Evolutionary conservation across 2,329 filamentous ascomycete species (phyloP).

Genomic region (Epichloe glyceriae): DNA sequence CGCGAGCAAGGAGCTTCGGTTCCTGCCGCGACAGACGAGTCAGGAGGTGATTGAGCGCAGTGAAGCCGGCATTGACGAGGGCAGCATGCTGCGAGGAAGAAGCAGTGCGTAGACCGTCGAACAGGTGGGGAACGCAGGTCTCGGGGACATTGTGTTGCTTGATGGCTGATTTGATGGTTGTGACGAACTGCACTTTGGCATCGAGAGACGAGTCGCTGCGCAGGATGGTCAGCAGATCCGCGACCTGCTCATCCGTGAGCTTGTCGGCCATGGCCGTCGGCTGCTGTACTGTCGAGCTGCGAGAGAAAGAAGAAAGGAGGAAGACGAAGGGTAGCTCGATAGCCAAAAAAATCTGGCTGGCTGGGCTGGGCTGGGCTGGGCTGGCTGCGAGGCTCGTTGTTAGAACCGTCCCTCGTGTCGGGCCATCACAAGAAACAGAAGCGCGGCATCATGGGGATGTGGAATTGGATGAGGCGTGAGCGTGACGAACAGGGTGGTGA

Average conservation of each 20-base stretch:
- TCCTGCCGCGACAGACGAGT: conserved; percentile 80
- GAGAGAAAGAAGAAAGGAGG: neutral
- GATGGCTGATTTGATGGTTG: conserved; percentile 70
- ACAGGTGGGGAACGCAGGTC: conserved; percentile 54
- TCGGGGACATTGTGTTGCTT: conserved; percentile 88
- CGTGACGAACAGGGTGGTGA: neutral
- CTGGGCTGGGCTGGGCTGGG: neutral
- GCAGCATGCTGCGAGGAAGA: conserved; percentile 64
- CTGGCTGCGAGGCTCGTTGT: neutral
- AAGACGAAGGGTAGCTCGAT: neutral
- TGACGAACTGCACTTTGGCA: conserved; percentile 57
- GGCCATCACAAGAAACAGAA: no score
- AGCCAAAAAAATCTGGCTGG: neutral
- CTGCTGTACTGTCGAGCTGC: conserved; percentile 1
- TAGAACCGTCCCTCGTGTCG: neutral
- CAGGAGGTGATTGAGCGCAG: conserved; percentile 73
- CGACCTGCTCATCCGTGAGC: conserved; percentile 46
- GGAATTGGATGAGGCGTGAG: neutral
- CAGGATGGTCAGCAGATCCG: conserved; percentile 37
- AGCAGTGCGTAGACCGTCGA: conserved; percentile 68
- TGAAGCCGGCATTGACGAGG: conserved; percentile 73
- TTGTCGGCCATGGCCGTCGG: conserved; percentile 37
- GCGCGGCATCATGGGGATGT: no score
- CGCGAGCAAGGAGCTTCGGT: conserved; percentile 55
- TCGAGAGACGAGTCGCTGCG: conserved; percentile 55